Evolutionary conservation across 2,329 filamentous ascomycete genomes (phyloP).

Genomic region (Ophiostoma novo-ulmi): DNA sequence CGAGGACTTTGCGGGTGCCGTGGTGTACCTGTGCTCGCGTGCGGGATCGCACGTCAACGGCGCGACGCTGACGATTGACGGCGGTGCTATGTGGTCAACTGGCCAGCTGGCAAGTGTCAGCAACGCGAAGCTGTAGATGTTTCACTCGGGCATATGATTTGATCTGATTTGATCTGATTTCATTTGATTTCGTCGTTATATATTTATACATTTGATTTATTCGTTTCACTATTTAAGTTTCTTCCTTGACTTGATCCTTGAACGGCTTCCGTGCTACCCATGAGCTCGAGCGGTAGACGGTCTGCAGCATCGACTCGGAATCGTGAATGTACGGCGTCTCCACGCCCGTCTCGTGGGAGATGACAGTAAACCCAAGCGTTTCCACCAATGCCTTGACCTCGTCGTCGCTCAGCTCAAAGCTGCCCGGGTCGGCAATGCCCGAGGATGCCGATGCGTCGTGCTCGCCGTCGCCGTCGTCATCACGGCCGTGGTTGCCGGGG

Average conservation of each 20-base stretch:
- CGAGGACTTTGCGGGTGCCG: constrained; percentile 73
- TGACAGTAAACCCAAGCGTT: constrained; percentile 70
- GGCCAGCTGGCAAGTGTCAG: constrained; percentile 41
- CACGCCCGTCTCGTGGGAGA: constrained; percentile 55
- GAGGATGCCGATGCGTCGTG: constrained; percentile 46
- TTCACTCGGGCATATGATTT: background rate
- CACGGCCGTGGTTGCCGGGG: constrained; percentile 52
- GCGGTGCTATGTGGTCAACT: constrained; percentile 53
- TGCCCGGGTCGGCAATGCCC: constrained; percentile 83
- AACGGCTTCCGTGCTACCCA: constrained; percentile 74
- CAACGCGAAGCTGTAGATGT: constrained; percentile 40
- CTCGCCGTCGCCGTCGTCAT: constrained; percentile 48
- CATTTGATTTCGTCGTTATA: background rate
- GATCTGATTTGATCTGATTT: background rate
- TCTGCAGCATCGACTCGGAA: constrained; percentile 76
- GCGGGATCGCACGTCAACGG: constrained; percentile 69
- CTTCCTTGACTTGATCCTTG: constrained; percentile 3
- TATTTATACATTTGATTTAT: constrained; percentile 9
- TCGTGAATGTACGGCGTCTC: constrained; percentile 85
- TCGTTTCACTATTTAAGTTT: background rate
- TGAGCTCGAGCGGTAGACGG: constrained; percentile 70
- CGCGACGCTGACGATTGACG: constrained; percentile 64
- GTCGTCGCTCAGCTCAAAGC: constrained; percentile 82
- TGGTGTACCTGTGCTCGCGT: constrained; percentile 67
- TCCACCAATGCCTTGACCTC: constrained; percentile 75